Evolutionary conservation across 495 filamentous ascomycete genomes (phyloP).

Genomic region (Tuber borchii): DNA sequence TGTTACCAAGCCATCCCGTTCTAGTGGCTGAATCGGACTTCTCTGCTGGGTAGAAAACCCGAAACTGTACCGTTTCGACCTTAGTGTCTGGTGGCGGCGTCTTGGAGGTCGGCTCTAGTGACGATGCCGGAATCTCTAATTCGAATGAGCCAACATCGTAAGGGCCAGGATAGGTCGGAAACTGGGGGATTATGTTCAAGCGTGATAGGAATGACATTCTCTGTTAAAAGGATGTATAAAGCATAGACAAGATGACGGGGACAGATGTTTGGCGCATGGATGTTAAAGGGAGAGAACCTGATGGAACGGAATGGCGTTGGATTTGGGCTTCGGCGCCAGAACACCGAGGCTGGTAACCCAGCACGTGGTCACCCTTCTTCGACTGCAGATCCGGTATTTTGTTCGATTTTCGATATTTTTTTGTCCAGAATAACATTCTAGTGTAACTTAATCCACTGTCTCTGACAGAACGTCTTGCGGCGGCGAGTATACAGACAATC

Average conservation of each 20-base stretch:
- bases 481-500: not conserved
- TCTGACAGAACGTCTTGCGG: not conserved
- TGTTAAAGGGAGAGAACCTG: slow-evolving; percentile 5
- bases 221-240: not conserved
- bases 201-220: slow-evolving; percentile 35
- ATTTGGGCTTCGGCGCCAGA: not conserved
- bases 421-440: not conserved
- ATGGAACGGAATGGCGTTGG: not conserved
- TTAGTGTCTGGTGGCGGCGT: slow-evolving; percentile 47
- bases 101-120: slow-evolving; percentile 49
- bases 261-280: not conserved
- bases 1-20: slow-evolving; percentile 19
- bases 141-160: slow-evolving; percentile 69
- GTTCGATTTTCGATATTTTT: not conserved
- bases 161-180: slow-evolving; percentile 63
- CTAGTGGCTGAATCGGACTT: slow-evolving; percentile 33
- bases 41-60: slow-evolving; percentile 66
- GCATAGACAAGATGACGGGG: slow-evolving; percentile 3
- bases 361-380: not conserved
- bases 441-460: not conserved
- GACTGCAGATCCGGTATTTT: not conserved
- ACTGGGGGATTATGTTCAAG: slow-evolving; percentile 49
- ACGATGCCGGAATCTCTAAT: slow-evolving; percentile 61
- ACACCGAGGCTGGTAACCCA: not conserved
- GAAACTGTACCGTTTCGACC: slow-evolving; percentile 62